A percentile compares a stretch with the other conserved stretches of the same genome.
Conservation (phyloP, 768 basidiomycete genomes). For the Cytidiella melzeri region DNA sequence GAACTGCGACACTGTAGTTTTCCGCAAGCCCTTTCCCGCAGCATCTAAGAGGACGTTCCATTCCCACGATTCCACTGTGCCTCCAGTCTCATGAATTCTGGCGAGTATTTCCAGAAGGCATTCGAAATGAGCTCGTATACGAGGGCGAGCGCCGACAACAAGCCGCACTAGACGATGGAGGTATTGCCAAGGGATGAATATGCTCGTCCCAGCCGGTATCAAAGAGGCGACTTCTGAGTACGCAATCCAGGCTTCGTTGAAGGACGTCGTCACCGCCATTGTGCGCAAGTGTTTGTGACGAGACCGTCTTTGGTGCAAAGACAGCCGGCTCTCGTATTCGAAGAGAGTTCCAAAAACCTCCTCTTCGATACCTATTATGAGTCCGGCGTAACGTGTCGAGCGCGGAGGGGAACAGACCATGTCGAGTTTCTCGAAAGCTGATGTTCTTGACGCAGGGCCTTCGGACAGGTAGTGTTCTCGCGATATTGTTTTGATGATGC, state of each 20-base stretch:
- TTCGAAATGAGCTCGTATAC: conserved; percentile 54
- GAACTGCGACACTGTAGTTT: conserved; percentile 51
- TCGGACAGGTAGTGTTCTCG: background rate
- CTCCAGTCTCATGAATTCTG: conserved; percentile 49
- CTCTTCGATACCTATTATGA: background rate
- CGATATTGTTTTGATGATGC: background rate
- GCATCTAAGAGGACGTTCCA: conserved; percentile 73
- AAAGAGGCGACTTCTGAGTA: conserved; percentile 27
- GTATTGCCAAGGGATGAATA: conserved; percentile 31
- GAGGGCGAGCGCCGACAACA: conserved; percentile 47
- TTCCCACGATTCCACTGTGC: conserved; percentile 51
- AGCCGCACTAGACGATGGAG: conserved; percentile 60
- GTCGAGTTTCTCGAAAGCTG: background rate
- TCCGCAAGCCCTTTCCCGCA: conserved; percentile 62
- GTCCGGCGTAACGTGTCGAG: background rate
- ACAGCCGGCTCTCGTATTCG: background rate
- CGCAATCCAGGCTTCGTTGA: conserved; percentile 37
- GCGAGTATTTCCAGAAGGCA: conserved; percentile 65
- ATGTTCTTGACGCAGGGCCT: background rate
- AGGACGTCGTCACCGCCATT: conserved; percentile 26
- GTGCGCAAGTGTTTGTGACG: conserved; percentile 21
- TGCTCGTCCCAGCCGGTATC: background rate
- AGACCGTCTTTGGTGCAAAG: background rate
- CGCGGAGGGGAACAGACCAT: background rate
- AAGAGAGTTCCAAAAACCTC: background rate